Evolutionary conservation across 768 basidiomycete genomes (phyloP).

Genomic region (Naganishia friedmannii): DNA sequence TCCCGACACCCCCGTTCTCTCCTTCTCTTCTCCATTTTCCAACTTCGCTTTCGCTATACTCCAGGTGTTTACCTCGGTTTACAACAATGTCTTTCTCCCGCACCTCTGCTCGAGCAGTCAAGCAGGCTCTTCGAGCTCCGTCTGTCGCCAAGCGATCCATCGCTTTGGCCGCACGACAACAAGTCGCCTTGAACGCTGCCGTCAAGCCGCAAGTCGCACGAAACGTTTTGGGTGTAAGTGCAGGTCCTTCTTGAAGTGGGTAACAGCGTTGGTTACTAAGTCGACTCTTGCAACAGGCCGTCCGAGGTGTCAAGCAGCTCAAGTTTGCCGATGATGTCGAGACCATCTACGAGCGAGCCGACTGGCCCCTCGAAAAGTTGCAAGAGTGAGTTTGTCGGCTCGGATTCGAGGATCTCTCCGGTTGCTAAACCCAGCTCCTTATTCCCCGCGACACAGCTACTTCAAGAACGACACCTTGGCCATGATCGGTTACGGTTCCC

Average conservation of each 20-base stretch:
- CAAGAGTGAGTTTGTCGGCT: slow-evolving; percentile 62
- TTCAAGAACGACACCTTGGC: slow-evolving; percentile 99
- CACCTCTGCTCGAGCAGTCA: slow-evolving; percentile 46
- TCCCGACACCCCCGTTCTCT: not conserved
- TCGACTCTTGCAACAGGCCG: slow-evolving; percentile 38
- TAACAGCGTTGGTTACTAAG: not conserved
- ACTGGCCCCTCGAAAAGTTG: slow-evolving; percentile 97
- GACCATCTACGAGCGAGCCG: slow-evolving; percentile 87
- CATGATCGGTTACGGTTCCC: slow-evolving; percentile 95
- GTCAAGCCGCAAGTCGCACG: slow-evolving; percentile 41
- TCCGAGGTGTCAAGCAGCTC: slow-evolving; percentile 87
- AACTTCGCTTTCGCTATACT: slow-evolving; percentile 18
- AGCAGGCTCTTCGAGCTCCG: slow-evolving; percentile 45
- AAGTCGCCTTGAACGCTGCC: slow-evolving; percentile 30
- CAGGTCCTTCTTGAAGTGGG: not conserved
- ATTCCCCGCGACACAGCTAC: slow-evolving; percentile 56
- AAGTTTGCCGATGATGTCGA: slow-evolving; percentile 94
- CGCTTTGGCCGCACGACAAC: slow-evolving; percentile 48
- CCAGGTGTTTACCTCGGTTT: slow-evolving; percentile 27
- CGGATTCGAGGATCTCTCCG: not conserved
- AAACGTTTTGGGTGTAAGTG: slow-evolving; percentile 44
- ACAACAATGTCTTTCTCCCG: slow-evolving; percentile 48
- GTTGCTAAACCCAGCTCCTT: not conserved
- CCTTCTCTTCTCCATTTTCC: not conserved
- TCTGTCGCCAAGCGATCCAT: slow-evolving; percentile 48